Conservation (phyloP, 768 basidiomycete species). For the Russula vinacea region DNA sequence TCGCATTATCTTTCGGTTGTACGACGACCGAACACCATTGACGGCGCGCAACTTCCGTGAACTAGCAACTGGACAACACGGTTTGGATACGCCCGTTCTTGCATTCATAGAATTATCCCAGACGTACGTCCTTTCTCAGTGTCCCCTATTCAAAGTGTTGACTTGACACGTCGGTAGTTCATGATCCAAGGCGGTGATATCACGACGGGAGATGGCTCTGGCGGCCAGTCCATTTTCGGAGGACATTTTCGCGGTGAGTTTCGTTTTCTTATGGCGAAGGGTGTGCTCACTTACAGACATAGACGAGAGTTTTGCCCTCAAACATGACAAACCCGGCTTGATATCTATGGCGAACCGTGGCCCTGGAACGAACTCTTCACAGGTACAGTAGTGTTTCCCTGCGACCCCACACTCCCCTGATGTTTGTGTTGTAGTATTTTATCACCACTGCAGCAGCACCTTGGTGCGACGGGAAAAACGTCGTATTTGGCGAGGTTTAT, state of each 20-base stretch:
- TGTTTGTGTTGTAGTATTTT: slow-evolving; percentile 53
- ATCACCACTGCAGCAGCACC: slow-evolving; percentile 69
- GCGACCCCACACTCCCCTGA: not conserved
- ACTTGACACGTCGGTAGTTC: slow-evolving; percentile 41
- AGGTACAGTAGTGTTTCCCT: slow-evolving; percentile 40
- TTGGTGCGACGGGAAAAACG: slow-evolving; percentile 67
- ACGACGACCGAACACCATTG: slow-evolving; percentile 48
- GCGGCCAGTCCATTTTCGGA: slow-evolving; percentile 86
- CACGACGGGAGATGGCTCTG: slow-evolving; percentile 68
- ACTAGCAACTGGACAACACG: slow-evolving; percentile 49
- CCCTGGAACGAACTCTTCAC: slow-evolving; percentile 75
- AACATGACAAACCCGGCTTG: slow-evolving; percentile 60
- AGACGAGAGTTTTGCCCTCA: slow-evolving; percentile 71
- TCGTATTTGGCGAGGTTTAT: slow-evolving; percentile 69
- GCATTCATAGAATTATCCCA: slow-evolving; percentile 63
- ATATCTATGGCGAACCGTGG: slow-evolving; percentile 91
- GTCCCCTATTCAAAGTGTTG: not conserved
- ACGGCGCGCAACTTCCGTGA: slow-evolving; percentile 56
- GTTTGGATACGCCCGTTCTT: slow-evolving; percentile 48
- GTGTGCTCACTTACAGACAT: not conserved
- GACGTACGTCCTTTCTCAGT: slow-evolving; percentile 40
- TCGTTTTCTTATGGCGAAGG: not conserved
- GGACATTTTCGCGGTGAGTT: slow-evolving; percentile 65
- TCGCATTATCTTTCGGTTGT: slow-evolving; percentile 55
- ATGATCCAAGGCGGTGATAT: slow-evolving; percentile 92